A percentile compares a stretch with the other conserved stretches of the same genome.
phyloP scores from a whole-genome alignment of 495 filamentous ascomycete species.

The Penicillium pancosmium region DNA sequence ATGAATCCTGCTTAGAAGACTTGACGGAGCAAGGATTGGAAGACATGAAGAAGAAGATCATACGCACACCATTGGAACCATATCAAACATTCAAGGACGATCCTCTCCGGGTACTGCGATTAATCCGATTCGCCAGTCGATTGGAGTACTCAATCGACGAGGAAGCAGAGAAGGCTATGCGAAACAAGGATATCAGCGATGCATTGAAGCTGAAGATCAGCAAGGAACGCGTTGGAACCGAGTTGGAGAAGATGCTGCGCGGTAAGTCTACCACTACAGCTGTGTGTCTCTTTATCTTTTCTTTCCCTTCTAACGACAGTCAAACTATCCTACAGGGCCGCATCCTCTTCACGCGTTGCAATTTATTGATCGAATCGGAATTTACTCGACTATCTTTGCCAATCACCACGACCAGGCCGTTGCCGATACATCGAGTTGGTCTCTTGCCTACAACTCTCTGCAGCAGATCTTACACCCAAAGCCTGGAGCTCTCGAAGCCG shows the following conservation, averaged over 20 bases:
- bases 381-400: conserved; percentile 80
- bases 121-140: conserved; percentile 88
- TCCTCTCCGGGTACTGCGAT: conserved; percentile 82
- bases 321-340: conserved; percentile 51
- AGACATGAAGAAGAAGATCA: conserved; percentile 71
- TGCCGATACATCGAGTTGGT: conserved; percentile 49
- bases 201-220: conserved; percentile 89
- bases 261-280: conserved; percentile 46
- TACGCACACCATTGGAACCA: conserved; percentile 87
- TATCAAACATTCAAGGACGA: conserved; percentile 95
- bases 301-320: not conserved
- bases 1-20: conserved; percentile 75
- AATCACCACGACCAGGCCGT: conserved; percentile 49
- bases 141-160: conserved; percentile 76
- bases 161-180: conserved; percentile 73
- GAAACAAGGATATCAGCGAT: conserved; percentile 66
- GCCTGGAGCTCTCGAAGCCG: conserved; percentile 9
- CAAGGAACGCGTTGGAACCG: conserved; percentile 79
- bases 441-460: conserved; percentile 43
- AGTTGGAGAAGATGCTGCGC: conserved; percentile 88
- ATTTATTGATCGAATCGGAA: conserved; percentile 70
- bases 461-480: conserved; percentile 30
- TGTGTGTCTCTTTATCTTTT: not conserved
- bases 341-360: conserved; percentile 68
- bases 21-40: conserved; percentile 72